Evolutionary conservation across 768 basidiomycete genomes (phyloP), one percentile per base, ranked within the genome.

Genomic region (Suillus subluteus): DNA sequence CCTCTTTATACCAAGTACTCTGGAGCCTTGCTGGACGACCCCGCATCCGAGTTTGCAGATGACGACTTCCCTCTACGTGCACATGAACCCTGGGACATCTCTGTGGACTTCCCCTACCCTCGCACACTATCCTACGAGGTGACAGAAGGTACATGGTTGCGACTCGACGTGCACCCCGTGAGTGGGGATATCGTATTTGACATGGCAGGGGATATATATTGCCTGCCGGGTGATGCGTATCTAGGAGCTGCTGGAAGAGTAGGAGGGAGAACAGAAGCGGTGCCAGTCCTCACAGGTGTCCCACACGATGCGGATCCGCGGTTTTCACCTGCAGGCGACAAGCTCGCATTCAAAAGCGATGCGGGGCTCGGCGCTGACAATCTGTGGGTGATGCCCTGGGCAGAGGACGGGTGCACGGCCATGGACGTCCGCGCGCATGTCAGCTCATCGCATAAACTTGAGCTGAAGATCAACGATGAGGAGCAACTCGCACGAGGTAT

Each of bases 201-300:
- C 73, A 90, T 92, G 84, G 76, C 88, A 8, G 91, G 91, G 3
- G 90, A 92, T 72, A 73, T 92, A 37, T 92, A 91, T 74, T 92
- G 91, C 70, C 80, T 92, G 55, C 84, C 90, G 30, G 84, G 82
- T 0, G 37, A 67, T 62, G 73, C 79, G 21, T 83, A 82, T 67
- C 66, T 73, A 12, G 48, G 71, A 41, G 58, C 40, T 40, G 15
- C 23, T 41, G 16, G 78, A 79, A 46, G 73, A 55, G 43, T 73
- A 1, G 48, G 3, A 44, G 73, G 70, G 18, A 63, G 65, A n/a
- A 75, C 79, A 6, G 78, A 72, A 46, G 91, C 91, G 4, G 80
- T 83, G 59, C 88, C 90, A 9, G 79, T 92, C 41, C 78, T 91
- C 35, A 78, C 81, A 0, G 91, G 91, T 3, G 79, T 90, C 21